Conservation (phyloP, 768 basidiomycete species). For the Kwoniella sp. region DNA sequence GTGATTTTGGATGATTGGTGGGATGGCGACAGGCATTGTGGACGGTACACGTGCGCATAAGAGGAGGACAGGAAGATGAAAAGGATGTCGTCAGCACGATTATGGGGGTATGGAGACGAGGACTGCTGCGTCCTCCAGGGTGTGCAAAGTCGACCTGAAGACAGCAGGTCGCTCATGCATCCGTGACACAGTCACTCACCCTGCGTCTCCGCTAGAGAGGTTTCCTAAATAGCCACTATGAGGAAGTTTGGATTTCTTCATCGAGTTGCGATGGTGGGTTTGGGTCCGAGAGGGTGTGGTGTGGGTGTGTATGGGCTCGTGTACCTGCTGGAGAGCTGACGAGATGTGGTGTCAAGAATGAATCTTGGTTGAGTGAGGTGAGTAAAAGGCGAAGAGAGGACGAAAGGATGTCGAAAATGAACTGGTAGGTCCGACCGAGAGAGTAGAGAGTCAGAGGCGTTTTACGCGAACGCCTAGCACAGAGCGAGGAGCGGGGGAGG, state of each 20-base stretch:
- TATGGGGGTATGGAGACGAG: background rate
- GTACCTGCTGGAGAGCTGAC: background rate
- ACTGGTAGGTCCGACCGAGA: too few relatives aligned
- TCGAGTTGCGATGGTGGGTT: slow-evolving; percentile 15
- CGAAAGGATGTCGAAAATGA: background rate
- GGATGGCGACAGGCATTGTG: too few relatives aligned
- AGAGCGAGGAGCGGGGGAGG: background rate
- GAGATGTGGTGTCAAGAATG: background rate
- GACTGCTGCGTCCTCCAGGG: background rate
- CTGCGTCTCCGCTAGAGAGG: slow-evolving; percentile 26
- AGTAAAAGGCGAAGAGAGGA: background rate
- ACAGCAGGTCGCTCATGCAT: slow-evolving; percentile 3
- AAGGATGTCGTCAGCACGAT: background rate
- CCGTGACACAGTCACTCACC: slow-evolving; percentile 26
- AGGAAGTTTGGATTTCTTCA: slow-evolving; percentile 46
- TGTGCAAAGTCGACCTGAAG: slow-evolving; percentile 1
- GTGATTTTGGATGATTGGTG: too few relatives aligned
- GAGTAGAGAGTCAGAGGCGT: background rate
- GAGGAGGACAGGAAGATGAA: background rate
- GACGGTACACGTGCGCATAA: too few relatives aligned
- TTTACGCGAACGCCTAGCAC: background rate
- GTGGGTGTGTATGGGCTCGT: background rate
- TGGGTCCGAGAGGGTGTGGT: background rate
- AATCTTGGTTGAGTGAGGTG: background rate
- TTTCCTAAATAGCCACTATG: slow-evolving; percentile 37